A percentile compares a stretch with the other conserved stretches of the same genome.
Evolutionary conservation across 495 filamentous ascomycete species (phyloP).

Genomic region (Penicillium simplicissimum): DNA sequence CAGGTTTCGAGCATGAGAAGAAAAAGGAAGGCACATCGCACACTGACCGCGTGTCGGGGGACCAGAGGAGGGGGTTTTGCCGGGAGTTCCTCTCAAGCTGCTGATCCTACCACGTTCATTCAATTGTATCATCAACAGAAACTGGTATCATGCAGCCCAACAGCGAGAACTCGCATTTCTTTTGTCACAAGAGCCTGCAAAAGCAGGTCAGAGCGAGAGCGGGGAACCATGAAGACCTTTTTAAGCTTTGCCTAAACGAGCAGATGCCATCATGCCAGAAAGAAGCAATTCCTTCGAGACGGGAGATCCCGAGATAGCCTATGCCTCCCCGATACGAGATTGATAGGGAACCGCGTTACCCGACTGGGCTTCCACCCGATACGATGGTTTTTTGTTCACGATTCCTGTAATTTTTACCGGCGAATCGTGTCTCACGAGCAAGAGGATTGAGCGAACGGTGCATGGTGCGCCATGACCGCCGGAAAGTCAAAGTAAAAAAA

Average conservation of each 20-base stretch:
- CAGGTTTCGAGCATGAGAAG: too few species aligned
- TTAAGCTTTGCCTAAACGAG: background rate
- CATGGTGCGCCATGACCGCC: background rate
- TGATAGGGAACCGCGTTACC: background rate
- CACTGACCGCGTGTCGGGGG: background rate
- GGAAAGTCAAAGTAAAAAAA: constrained; percentile 7
- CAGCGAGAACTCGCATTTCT: background rate
- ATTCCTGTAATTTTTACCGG: background rate
- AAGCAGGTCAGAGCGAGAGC: background rate
- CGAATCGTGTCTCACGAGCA: background rate
- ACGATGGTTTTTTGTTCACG: background rate
- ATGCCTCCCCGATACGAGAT: background rate
- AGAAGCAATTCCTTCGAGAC: background rate
- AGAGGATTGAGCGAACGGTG: background rate
- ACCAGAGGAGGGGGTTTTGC: background rate
- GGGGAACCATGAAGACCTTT: background rate
- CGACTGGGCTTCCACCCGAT: background rate
- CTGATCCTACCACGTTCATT: background rate
- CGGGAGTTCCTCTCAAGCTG: background rate
- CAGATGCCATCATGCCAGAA: too few species aligned
- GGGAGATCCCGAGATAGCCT: background rate
- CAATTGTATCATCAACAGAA: background rate
- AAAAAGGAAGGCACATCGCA: background rate
- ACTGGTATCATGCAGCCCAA: background rate
- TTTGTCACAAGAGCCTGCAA: background rate